These are phyloP conservation scores for Articulospora tetracladia DNA, from an alignment of 495 filamentous ascomycete genomes.

Conservation along the genomic window DNA sequence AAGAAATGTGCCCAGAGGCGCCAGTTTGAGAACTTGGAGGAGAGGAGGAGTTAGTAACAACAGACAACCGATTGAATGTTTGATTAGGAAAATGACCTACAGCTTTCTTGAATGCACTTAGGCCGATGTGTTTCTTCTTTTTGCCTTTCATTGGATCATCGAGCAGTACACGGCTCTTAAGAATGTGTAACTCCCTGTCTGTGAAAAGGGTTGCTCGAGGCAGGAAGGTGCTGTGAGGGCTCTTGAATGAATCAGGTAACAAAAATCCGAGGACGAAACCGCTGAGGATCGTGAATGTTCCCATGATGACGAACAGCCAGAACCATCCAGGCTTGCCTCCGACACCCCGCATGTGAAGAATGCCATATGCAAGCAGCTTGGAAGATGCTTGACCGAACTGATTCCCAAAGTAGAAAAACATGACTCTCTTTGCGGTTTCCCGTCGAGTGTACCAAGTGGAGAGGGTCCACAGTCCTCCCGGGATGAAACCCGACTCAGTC, in stretches of 20 bases:
- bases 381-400: not conserved
- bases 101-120: not conserved
- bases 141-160: not conserved
- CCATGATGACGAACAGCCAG: conserved; percentile 55
- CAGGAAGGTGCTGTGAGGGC: not conserved
- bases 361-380: conserved; percentile 43
- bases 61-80: not conserved
- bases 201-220: not conserved
- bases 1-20: not conserved
- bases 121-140: not conserved
- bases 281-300: conserved; percentile 31
- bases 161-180: not conserved
- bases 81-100: not conserved
- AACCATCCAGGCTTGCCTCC: conserved; percentile 52
- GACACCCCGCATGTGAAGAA: conserved; percentile 47
- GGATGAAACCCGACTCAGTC: conserved; percentile 86
- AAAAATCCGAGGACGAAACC: conserved; percentile 18
- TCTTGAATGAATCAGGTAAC: not conserved
- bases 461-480: conserved; percentile 72
- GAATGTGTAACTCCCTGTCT: not conserved
- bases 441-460: conserved; percentile 57
- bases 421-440: conserved; percentile 83
- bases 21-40: not conserved
- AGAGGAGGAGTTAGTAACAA: not conserved
- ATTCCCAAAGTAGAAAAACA: conserved; percentile 68